Percentiles rank a stretch among this genome's conserved stretches.
Evolutionary conservation across 768 basidiomycete genomes (phyloP).

Genomic region (Clathrus columnatus): DNA sequence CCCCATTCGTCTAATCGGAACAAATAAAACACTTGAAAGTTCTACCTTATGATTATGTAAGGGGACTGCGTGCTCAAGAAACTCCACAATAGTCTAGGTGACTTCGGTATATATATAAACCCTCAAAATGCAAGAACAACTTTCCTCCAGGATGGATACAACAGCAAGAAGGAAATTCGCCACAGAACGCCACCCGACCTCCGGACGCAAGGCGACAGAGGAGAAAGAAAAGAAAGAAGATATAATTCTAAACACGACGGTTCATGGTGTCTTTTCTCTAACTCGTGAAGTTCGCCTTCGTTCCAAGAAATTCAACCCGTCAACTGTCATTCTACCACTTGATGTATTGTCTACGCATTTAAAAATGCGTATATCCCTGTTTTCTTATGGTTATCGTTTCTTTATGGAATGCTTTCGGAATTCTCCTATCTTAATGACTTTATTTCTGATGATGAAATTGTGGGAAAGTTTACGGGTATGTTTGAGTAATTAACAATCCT

Average conservation of each 20-base stretch:
- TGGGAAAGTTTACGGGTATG: constrained; percentile 4
- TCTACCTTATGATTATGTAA: too few species aligned
- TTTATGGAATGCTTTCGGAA: constrained; percentile 3
- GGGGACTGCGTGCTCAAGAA: too few species aligned
- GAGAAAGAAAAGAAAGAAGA: background rate
- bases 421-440: background rate
- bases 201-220: too few species aligned
- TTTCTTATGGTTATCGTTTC: constrained; percentile 5
- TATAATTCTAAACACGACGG: background rate
- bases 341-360: background rate
- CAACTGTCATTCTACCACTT: background rate
- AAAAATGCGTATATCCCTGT: background rate
- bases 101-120: too few species aligned
- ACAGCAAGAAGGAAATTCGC: too few species aligned
- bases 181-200: too few species aligned
- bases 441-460: background rate
- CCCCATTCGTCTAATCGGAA: too few species aligned
- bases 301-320: background rate
- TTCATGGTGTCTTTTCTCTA: background rate
- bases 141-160: too few species aligned
- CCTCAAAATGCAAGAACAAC: too few species aligned
- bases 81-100: too few species aligned
- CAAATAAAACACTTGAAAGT: too few species aligned
- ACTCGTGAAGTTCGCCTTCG: background rate
- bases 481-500: background rate